A percentile compares a stretch with the other conserved stretches of the same genome.
These are phyloP conservation scores for Aspergillus costaricaensis DNA, from an alignment of 2,329 filamentous ascomycete genomes.

Conservation along the genomic window DNA sequence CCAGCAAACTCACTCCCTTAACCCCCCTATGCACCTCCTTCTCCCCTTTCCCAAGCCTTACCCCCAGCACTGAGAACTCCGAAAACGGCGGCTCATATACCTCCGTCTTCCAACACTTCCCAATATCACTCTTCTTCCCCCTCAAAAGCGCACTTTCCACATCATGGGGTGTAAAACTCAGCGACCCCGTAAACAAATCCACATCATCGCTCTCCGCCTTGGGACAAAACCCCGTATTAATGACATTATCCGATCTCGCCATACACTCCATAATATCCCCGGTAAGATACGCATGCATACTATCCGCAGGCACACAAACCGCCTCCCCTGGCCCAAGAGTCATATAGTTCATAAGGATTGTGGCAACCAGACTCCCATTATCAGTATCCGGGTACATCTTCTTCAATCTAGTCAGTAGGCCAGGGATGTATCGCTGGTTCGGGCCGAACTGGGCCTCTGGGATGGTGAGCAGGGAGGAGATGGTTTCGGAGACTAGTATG, in stretches of 20 bases:
- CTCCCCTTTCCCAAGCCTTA: conserved; percentile 58
- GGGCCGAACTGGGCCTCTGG: conserved; percentile 52
- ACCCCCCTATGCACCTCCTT: conserved; percentile 59
- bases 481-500: conserved; percentile 55
- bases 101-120: conserved; percentile 61
- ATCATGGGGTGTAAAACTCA: conserved; percentile 66
- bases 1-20: conserved; percentile 63
- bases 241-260: conserved; percentile 73
- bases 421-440: conserved; percentile 59
- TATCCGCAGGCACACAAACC: conserved; percentile 71
- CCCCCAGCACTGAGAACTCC: conserved; percentile 70
- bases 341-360: conserved; percentile 75
- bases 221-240: conserved; percentile 75
- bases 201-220: conserved; percentile 63
- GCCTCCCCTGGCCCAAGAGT: conserved; percentile 65
- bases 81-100: conserved; percentile 68
- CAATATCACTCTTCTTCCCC: conserved; percentile 51
- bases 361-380: conserved; percentile 67
- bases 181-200: conserved; percentile 62
- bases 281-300: conserved; percentile 71
- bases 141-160: conserved; percentile 59
- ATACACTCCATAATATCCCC: conserved; percentile 79
- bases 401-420: conserved; percentile 65
- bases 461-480: conserved; percentile 54
- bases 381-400: conserved; percentile 66